Conservation (phyloP, 78 protist species). For the Tieghemostelium lacteum region DNA sequence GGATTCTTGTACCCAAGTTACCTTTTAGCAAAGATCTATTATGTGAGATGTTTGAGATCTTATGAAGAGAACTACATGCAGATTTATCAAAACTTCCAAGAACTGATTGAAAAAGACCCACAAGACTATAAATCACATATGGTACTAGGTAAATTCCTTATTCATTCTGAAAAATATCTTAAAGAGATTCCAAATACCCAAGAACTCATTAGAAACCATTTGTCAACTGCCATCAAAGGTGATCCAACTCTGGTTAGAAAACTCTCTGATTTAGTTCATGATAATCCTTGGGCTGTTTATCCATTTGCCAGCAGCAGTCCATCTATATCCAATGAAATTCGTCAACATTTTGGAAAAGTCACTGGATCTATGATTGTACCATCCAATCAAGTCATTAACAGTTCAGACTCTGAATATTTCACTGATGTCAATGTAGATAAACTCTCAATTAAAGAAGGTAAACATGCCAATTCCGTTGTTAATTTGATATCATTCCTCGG, state of each 20-base stretch:
- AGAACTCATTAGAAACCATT: neutral
- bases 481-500: too few relatives aligned
- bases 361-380: too few relatives aligned
- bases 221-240: neutral
- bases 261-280: too few relatives aligned
- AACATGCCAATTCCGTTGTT: too few relatives aligned
- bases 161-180: neutral
- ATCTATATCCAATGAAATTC: too few relatives aligned
- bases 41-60: neutral
- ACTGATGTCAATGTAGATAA: too few relatives aligned
- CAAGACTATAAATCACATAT: neutral
- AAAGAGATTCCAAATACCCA: neutral
- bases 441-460: too few relatives aligned
- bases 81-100: neutral
- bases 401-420: too few relatives aligned
- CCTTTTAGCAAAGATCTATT: neutral
- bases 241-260: neutral
- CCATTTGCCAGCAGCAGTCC: too few relatives aligned
- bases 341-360: too few relatives aligned
- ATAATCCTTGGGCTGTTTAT: too few relatives aligned
- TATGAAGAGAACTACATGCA: neutral
- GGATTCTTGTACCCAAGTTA: constrained; percentile 8
- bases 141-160: neutral
- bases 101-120: neutral
- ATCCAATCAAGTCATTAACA: too few relatives aligned